Conservation (phyloP, 1,139 yeast genomes). For the Scheffersomyces stambukii region DNA sequence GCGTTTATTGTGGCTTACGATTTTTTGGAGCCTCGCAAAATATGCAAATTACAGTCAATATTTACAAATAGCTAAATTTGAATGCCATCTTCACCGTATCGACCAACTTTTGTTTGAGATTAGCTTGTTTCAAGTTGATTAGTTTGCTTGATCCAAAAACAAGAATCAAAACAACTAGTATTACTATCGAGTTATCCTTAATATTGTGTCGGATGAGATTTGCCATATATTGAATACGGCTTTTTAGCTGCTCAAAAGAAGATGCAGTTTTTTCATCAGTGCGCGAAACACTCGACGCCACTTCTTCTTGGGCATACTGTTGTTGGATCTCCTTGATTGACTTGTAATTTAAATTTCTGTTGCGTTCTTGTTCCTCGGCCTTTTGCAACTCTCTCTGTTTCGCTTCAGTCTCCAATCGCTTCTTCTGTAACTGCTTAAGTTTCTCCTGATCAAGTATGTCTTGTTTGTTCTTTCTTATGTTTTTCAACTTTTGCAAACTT, state of each 20-base stretch:
- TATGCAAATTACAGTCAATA: too few relatives aligned
- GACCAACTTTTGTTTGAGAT: conserved; percentile 26
- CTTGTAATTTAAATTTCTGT: conserved; percentile 29
- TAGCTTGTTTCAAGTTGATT: conserved; percentile 21
- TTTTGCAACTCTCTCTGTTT: conserved; percentile 13
- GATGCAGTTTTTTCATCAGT: too few relatives aligned
- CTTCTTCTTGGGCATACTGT: conserved; percentile 9
- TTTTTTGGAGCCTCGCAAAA: too few relatives aligned
- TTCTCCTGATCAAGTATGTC: conserved; percentile 16
- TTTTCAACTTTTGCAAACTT: conserved; percentile 14
- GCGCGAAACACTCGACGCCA: conserved; percentile 1
- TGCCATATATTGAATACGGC: conserved; percentile 13
- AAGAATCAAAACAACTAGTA: conserved; percentile 20
- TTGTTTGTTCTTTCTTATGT: conserved; percentile 15
- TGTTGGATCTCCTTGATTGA: conserved; percentile 27
- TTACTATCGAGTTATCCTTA: conserved; percentile 25
- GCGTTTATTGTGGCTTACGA: too few relatives aligned
- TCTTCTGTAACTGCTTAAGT: conserved; percentile 17
- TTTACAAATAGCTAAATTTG: conserved; percentile 35
- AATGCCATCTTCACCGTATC: conserved; percentile 45
- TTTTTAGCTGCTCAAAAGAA: conserved; percentile 11
- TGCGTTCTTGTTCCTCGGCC: conserved; percentile 17
- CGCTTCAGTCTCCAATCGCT: conserved; percentile 18
- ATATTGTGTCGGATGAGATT: conserved; percentile 20
- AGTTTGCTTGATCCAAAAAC: conserved; percentile 18